A percentile compares a stretch with the other conserved stretches of the same genome.
Conservation (phyloP, 768 basidiomycete species). For the Suillus cothurnatus region DNA sequence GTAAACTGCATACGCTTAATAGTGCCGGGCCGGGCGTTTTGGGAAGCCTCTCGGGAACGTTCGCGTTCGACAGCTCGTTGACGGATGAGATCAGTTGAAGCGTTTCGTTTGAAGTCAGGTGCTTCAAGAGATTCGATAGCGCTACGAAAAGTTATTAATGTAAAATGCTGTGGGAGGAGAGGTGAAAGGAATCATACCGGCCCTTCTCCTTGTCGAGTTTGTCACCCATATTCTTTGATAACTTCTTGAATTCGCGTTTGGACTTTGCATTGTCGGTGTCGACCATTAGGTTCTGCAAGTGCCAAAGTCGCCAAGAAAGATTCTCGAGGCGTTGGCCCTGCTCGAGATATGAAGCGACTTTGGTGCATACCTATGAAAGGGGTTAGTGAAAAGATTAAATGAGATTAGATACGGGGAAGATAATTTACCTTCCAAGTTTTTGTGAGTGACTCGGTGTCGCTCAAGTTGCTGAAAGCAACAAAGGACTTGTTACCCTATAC, state of each 20-base stretch:
- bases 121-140: slow-evolving; percentile 85
- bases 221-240: slow-evolving; percentile 87
- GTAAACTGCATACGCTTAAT: slow-evolving; percentile 92
- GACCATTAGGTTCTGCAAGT: too few species aligned
- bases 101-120: slow-evolving; percentile 78
- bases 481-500: slow-evolving; percentile 86
- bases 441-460: slow-evolving; percentile 81
- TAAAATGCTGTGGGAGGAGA: slow-evolving; percentile 14
- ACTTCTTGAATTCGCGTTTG: slow-evolving; percentile 88
- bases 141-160: slow-evolving; percentile 40
- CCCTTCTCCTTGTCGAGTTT: slow-evolving; percentile 94
- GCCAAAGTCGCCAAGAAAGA: too few species aligned
- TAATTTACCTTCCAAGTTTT: slow-evolving; percentile 83
- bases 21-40: slow-evolving; percentile 64
- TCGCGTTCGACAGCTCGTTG: slow-evolving; percentile 83
- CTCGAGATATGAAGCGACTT: too few species aligned
- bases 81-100: slow-evolving; percentile 74
- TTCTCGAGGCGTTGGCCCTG: too few species aligned
- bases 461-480: slow-evolving; percentile 87
- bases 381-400: background rate
- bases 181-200: slow-evolving; percentile 51
- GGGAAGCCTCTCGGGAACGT: slow-evolving; percentile 69
- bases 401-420: slow-evolving; percentile 8
- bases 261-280: slow-evolving; percentile 41
- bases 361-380: too few species aligned